Conservation (phyloP, 352 stramenopile species). For the Phytophthora pini region DNA sequence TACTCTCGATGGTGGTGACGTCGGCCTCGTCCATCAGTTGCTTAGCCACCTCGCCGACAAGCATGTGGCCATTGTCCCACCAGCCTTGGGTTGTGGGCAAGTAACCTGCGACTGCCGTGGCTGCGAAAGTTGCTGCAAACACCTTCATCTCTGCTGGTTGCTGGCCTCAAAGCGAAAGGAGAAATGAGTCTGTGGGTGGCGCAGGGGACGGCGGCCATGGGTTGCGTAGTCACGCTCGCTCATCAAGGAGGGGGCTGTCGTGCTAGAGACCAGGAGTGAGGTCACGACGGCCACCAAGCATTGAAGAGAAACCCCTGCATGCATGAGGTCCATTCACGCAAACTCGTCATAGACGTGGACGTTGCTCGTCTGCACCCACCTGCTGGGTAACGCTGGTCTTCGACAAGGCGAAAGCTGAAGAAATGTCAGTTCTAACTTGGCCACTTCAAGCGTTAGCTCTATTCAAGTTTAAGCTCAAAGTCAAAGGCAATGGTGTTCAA, state of each 20-base stretch:
- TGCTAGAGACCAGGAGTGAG: conserved; percentile 14
- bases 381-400: conserved; percentile 18
- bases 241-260: conserved; percentile 10
- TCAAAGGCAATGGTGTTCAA: too few relatives aligned
- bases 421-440: conserved; percentile 12
- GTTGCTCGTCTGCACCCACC: conserved; percentile 26
- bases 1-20: conserved; percentile 53
- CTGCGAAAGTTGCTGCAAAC: conserved; percentile 19
- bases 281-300: not conserved
- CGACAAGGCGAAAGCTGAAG: conserved; percentile 8
- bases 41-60: conserved; percentile 57
- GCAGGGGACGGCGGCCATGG: not conserved
- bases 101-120: conserved; percentile 18
- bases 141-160: conserved; percentile 41
- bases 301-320: conserved; percentile 10
- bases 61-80: conserved; percentile 79
- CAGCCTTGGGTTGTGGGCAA: conserved; percentile 40
- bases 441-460: conserved; percentile 1
- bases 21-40: conserved; percentile 56
- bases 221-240: conserved; percentile 22
- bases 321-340: conserved; percentile 27
- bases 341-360: conserved; percentile 24
- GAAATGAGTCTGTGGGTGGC: conserved; percentile 17
- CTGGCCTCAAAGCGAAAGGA: conserved; percentile 6
- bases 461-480: not conserved